Conservation (phyloP, 495 filamentous ascomycete genomes). For the Penicillium lagena region DNA sequence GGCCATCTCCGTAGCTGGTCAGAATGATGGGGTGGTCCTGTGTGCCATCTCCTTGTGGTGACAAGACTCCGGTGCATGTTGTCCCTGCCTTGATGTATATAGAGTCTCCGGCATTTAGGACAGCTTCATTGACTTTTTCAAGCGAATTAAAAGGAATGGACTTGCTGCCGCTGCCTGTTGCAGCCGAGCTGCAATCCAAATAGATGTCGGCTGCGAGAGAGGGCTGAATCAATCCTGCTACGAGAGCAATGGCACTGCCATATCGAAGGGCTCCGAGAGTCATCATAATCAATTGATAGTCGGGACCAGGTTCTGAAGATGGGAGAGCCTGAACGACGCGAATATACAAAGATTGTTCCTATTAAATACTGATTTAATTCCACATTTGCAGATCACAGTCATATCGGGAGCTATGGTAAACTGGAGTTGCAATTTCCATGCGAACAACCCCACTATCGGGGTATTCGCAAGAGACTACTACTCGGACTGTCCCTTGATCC, state of each 20-base stretch:
- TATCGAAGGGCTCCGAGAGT: too few species aligned
- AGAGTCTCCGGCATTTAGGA: not conserved
- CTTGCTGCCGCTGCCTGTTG: not conserved
- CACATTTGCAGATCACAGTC: too few species aligned
- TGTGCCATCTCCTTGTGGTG: not conserved
- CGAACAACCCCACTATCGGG: too few species aligned
- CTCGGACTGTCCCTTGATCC: too few species aligned
- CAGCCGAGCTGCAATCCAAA: not conserved
- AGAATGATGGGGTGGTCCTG: not conserved
- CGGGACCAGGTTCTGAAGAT: too few species aligned
- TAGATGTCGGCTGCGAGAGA: not conserved
- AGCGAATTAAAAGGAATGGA: not conserved
- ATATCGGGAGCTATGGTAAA: too few species aligned
- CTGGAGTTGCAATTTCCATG: too few species aligned
- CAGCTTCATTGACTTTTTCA: not conserved
- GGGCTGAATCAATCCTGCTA: not conserved
- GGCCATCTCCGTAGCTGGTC: conserved; percentile 1
- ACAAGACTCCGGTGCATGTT: not conserved
- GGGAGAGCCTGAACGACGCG: too few species aligned
- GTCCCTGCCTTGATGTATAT: conserved; percentile 1
- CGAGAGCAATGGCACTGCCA: not conserved
- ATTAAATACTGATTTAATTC: too few species aligned
- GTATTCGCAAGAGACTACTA: too few species aligned
- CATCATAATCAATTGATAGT: too few species aligned
- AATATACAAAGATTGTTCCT: too few species aligned